Evolutionary conservation across 305 asterid genomes (phyloP).

Genomic region (Fraxinus floribunda): DNA sequence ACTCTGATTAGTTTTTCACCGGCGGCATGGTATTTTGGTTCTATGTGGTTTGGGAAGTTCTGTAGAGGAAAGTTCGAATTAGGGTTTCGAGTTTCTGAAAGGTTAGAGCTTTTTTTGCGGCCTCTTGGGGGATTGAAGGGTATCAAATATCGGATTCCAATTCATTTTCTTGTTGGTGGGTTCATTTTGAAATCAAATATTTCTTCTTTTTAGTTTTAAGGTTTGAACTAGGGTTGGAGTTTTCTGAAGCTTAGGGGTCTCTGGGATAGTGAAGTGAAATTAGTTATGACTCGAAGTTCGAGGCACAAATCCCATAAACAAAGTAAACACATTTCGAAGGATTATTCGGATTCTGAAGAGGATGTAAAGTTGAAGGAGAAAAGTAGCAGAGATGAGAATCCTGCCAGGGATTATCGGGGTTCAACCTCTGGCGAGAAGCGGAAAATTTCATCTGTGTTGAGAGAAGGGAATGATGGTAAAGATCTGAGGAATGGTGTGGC

Average conservation of each 20-base stretch:
- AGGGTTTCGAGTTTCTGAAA: slow-evolving; percentile 50
- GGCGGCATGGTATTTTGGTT: slow-evolving; percentile 21
- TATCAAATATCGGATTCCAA: background rate
- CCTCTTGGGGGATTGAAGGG: background rate
- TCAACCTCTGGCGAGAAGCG: slow-evolving; percentile 88
- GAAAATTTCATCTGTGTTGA: slow-evolving; percentile 51
- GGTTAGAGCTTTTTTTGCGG: slow-evolving; percentile 25
- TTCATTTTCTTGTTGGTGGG: background rate
- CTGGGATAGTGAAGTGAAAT: slow-evolving; percentile 12
- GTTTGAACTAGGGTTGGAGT: slow-evolving; percentile 29
- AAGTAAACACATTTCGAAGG: slow-evolving; percentile 82
- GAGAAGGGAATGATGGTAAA: slow-evolving; percentile 62
- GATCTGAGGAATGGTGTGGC: slow-evolving; percentile 66
- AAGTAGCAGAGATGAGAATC: slow-evolving; percentile 47
- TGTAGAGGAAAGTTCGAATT: slow-evolving; percentile 28
- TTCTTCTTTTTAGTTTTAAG: slow-evolving; percentile 18
- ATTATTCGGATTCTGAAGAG: slow-evolving; percentile 81
- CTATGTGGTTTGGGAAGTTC: slow-evolving; percentile 23
- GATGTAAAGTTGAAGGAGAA: slow-evolving; percentile 69
- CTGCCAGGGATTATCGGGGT: slow-evolving; percentile 52
- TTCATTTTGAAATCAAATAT: slow-evolving; percentile 1
- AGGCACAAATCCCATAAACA: slow-evolving; percentile 88
- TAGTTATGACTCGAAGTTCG: slow-evolving; percentile 83
- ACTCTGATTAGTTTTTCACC: slow-evolving; percentile 27
- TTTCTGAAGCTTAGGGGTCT: slow-evolving; percentile 17